These are phyloP conservation scores for Sclerotinia trifoliorum DNA, from an alignment of 2,329 filamentous ascomycete species.

Conservation along the genomic window DNA sequence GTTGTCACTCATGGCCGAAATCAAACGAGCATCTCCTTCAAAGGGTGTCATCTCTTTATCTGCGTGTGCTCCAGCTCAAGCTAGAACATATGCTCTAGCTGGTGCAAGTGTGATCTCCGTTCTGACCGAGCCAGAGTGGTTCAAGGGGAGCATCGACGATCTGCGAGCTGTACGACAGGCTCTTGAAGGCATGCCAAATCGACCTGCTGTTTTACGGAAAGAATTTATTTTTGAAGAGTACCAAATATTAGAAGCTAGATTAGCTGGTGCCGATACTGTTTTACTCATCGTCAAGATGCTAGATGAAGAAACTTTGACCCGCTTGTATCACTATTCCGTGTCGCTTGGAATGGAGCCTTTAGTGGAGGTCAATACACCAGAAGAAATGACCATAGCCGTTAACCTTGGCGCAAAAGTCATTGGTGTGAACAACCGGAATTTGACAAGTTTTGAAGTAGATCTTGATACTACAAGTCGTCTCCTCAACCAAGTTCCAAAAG, in stretches of 20 bases:
- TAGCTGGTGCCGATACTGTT: conserved; percentile 92
- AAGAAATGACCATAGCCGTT: conserved; percentile 88
- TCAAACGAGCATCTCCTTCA: conserved; percentile 93
- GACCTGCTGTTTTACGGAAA: conserved; percentile 88
- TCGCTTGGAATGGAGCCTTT: conserved; percentile 95
- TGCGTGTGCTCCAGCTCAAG: conserved; percentile 85
- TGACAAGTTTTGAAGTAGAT: conserved; percentile 96
- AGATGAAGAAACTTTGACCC: conserved; percentile 67
- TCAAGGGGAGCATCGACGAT: conserved; percentile 97
- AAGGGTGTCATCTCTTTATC: conserved; percentile 91
- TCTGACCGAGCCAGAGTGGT: conserved; percentile 98
- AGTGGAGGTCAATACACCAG: conserved; percentile 91
- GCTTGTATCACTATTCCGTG: conserved; percentile 83
- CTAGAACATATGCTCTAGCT: conserved; percentile 85
- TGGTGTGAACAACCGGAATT: conserved; percentile 95
- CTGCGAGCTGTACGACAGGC: conserved; percentile 82
- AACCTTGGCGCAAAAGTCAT: conserved; percentile 86
- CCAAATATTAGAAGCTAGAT: conserved; percentile 89
- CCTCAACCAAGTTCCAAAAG: conserved; percentile 80
- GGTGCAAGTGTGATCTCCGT: conserved; percentile 97
- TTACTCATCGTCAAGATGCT: conserved; percentile 99
- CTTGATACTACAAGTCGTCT: conserved; percentile 86
- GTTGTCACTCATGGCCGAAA: conserved; percentile 95
- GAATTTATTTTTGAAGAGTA: conserved; percentile 99
- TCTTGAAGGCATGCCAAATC: conserved; percentile 85